Evolutionary conservation across 2,329 filamentous ascomycete species (phyloP).

Genomic region (Paradendryphiella salina): DNA sequence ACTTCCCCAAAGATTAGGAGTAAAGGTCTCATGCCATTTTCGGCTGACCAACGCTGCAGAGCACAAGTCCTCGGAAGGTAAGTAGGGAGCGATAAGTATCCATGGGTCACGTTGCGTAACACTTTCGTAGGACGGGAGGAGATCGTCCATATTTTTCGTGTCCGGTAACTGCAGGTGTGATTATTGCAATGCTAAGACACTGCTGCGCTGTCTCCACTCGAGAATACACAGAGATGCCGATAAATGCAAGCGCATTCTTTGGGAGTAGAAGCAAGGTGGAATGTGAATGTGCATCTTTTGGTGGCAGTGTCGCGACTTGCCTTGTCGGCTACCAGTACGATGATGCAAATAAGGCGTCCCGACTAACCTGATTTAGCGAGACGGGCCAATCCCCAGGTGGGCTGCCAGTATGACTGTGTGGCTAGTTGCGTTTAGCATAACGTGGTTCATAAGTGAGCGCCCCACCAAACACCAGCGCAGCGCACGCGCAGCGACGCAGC

Average conservation of each 20-base stretch:
- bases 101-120: slow-evolving; percentile 60
- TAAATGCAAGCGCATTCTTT: background rate
- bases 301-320: slow-evolving; percentile 9
- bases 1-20: slow-evolving; percentile 64
- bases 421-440: background rate
- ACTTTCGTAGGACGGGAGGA: slow-evolving; percentile 63
- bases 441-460: too few species aligned
- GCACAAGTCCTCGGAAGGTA: slow-evolving; percentile 60
- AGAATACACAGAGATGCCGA: too few species aligned
- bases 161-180: background rate
- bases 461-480: too few species aligned
- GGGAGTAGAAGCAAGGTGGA: too few species aligned
- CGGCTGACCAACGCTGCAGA: slow-evolving; percentile 60
- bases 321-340: background rate
- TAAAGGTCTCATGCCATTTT: slow-evolving; percentile 62
- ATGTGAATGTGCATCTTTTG: background rate
- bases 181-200: background rate
- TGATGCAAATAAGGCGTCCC: slow-evolving; percentile 11
- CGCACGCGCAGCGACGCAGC: too few species aligned
- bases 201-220: background rate
- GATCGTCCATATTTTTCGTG: slow-evolving; percentile 54
- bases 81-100: slow-evolving; percentile 60
- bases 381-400: background rate
- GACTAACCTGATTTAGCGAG: background rate
- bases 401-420: background rate